Conservation (phyloP, 108 stramenopile species). For the Fragilaria radians region DNA sequence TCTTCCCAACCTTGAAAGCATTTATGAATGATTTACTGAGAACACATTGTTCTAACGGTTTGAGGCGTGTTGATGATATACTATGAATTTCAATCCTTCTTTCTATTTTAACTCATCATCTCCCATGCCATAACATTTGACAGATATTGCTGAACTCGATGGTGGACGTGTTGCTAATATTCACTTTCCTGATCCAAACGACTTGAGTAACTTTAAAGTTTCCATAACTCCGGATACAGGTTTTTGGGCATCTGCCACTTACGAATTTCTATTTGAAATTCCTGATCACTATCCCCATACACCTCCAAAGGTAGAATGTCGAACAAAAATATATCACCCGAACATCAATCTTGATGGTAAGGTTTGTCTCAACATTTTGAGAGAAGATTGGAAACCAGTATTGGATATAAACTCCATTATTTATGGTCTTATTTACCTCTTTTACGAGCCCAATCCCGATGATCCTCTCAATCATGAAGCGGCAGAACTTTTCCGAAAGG, state of each 20-base stretch:
- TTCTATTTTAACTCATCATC: slow-evolving; percentile 2
- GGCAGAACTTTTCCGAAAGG: slow-evolving; percentile 93
- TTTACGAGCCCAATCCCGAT: slow-evolving; percentile 99
- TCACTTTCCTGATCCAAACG: slow-evolving; percentile 92
- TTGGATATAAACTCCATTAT: slow-evolving; percentile 98
- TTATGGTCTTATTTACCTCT: slow-evolving; percentile 97
- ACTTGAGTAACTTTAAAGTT: slow-evolving; percentile 89
- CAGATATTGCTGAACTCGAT: slow-evolving; percentile 98
- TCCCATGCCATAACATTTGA: neutral
- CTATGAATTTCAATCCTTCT: too few relatives aligned
- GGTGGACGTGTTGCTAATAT: slow-evolving; percentile 96
- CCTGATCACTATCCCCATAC: slow-evolving; percentile 98
- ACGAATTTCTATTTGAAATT: slow-evolving; percentile 92
- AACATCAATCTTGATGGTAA: slow-evolving; percentile 98
- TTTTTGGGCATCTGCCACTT: slow-evolving; percentile 93
- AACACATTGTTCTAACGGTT: too few relatives aligned
- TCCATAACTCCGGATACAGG: slow-evolving; percentile 88
- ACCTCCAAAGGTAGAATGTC: slow-evolving; percentile 94
- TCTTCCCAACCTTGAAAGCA: slow-evolving; percentile 2
- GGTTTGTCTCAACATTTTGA: slow-evolving; percentile 97
- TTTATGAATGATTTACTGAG: too few relatives aligned
- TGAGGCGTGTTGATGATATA: too few relatives aligned
- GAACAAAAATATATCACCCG: slow-evolving; percentile 96
- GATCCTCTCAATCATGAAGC: slow-evolving; percentile 99
- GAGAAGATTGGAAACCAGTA: slow-evolving; percentile 99